These are phyloP conservation scores for Stipa capillata DNA, from an alignment of 176 grass and related monocot genomes.

Conservation along the genomic window DNA sequence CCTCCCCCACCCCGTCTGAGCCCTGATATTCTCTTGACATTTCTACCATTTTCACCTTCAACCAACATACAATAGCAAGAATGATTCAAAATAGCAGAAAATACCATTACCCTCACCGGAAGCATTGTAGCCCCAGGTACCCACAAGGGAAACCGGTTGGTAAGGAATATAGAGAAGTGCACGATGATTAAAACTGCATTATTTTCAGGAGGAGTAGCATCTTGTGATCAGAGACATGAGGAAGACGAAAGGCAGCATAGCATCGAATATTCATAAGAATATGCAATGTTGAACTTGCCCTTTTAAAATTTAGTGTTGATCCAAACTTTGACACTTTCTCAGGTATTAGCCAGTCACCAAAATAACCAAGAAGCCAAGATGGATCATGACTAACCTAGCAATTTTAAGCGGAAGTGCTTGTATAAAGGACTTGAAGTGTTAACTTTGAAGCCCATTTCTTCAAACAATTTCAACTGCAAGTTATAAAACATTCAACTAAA, in stretches of 20 bases:
- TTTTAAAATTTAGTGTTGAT: not conserved
- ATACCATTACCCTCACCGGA: no score
- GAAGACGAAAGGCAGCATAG: not conserved
- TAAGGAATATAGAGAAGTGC: not conserved
- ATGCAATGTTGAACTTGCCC: no score
- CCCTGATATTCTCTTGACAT: no score
- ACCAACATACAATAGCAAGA: no score
- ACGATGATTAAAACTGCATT: not conserved
- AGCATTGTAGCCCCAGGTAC: no score
- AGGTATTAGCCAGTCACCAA: not conserved
- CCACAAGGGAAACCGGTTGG: no score
- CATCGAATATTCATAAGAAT: not conserved
- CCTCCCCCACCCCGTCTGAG: no score
- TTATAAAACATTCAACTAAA: slow-evolving; percentile 4
- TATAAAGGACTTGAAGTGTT: slow-evolving; percentile 72
- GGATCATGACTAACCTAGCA: slow-evolving; percentile 52
- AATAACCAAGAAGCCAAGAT: not conserved
- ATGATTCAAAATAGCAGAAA: no score
- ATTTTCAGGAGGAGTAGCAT: not conserved
- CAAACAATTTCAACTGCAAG: slow-evolving; percentile 79
- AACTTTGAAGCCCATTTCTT: slow-evolving; percentile 93
- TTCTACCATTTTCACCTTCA: no score
- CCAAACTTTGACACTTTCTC: not conserved
- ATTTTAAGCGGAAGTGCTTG: slow-evolving; percentile 81
- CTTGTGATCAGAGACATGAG: not conserved